Percentiles rank a stretch among this genome's conserved stretches.
phyloP scores from a whole-genome alignment of 495 filamentous ascomycete species.

The Tetracladium setigerum region DNA sequence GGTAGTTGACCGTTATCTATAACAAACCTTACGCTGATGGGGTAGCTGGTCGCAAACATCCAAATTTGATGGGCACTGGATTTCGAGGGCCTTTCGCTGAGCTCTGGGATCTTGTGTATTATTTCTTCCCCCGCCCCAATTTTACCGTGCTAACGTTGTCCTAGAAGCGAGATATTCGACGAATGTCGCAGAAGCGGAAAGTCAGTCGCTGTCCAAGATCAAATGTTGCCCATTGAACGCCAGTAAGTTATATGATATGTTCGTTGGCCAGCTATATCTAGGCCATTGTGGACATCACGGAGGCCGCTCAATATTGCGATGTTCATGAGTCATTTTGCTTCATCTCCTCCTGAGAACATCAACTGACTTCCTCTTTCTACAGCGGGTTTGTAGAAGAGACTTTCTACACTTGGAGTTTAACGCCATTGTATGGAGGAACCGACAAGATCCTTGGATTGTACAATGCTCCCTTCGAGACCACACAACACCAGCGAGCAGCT shows the following conservation, averaged over 20 bases:
- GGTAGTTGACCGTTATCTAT: slow-evolving; percentile 16
- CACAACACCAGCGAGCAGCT: slow-evolving; percentile 50
- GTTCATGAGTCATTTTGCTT: no score
- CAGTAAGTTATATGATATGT: not conserved
- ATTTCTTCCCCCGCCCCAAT: no score
- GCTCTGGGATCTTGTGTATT: slow-evolving; percentile 12
- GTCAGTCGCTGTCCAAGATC: slow-evolving; percentile 9
- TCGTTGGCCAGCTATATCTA: no score
- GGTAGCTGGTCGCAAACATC: slow-evolving; percentile 18
- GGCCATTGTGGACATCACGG: no score
- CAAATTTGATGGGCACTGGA: slow-evolving; percentile 19
- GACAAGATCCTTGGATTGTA: slow-evolving; percentile 50
- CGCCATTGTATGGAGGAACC: slow-evolving; percentile 53
- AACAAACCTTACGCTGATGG: slow-evolving; percentile 18
- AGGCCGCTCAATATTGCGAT: no score
- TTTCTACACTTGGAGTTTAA: slow-evolving; percentile 60
- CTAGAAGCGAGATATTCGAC: not conserved
- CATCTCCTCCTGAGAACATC: no score
- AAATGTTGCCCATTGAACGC: slow-evolving; percentile 14
- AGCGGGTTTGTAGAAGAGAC: slow-evolving; percentile 55
- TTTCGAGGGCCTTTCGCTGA: slow-evolving; percentile 14
- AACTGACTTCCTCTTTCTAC: no score
- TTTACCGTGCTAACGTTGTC: not conserved
- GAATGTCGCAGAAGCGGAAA: slow-evolving; percentile 10
- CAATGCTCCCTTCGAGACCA: slow-evolving; percentile 61